Evolutionary conservation across 768 basidiomycete species (phyloP).

Genomic region (Calvatia gigantea): DNA sequence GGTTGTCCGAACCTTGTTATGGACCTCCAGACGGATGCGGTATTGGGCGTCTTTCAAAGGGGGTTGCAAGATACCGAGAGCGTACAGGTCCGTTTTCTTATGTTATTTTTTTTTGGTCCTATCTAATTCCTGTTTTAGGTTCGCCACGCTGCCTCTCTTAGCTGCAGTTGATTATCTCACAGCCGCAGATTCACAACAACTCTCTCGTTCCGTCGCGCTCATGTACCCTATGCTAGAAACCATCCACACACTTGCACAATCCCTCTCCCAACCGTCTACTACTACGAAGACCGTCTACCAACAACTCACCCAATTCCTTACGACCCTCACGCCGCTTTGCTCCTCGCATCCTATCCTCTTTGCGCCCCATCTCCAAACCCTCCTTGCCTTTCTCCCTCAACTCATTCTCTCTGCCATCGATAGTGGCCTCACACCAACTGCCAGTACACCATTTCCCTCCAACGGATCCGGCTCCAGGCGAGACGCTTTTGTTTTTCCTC

Average conservation of each 20-base stretch:
- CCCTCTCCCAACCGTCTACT: slow-evolving; percentile 28
- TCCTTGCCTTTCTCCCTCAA: slow-evolving; percentile 68
- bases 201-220: slow-evolving; percentile 55
- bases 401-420: slow-evolving; percentile 62
- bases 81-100: slow-evolving; percentile 43
- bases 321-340: slow-evolving; percentile 68
- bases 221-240: slow-evolving; percentile 75
- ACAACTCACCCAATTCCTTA: slow-evolving; percentile 62
- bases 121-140: slow-evolving; percentile 43
- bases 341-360: slow-evolving; percentile 70
- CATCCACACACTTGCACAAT: slow-evolving; percentile 51
- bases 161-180: slow-evolving; percentile 69
- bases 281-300: slow-evolving; percentile 30
- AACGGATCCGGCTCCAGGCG: slow-evolving; percentile 25
- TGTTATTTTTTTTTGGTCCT: slow-evolving; percentile 3
- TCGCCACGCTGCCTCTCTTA: slow-evolving; percentile 65
- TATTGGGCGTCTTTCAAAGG: slow-evolving; percentile 60
- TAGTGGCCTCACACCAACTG: slow-evolving; percentile 47
- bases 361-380: slow-evolving; percentile 60
- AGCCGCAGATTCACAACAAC: slow-evolving; percentile 56
- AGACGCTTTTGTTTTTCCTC: slow-evolving; percentile 39
- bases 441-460: slow-evolving; percentile 40
- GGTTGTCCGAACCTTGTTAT: slow-evolving; percentile 74
- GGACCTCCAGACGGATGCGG: slow-evolving; percentile 71
- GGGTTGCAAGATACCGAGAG: slow-evolving; percentile 67